phyloP scores from a whole-genome alignment of 306 rosid species.

The Trifolium fragiferum region DNA sequence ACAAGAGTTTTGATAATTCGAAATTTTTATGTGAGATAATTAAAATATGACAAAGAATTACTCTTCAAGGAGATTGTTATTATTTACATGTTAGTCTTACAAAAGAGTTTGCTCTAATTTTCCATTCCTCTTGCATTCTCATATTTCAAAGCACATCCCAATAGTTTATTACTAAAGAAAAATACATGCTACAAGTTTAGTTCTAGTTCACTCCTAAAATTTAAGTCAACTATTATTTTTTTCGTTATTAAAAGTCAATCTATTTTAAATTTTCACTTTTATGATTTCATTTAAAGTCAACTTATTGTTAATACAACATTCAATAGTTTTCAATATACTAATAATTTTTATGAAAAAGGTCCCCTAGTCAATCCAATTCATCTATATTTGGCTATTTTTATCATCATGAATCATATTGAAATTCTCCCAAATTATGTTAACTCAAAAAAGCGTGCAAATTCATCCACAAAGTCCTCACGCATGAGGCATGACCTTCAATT shows the following conservation, averaged over 20 bases:
- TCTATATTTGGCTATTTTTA: background rate
- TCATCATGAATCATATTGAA: background rate
- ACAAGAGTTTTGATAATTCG: too few relatives aligned
- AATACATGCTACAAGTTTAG: too few relatives aligned
- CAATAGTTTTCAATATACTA: background rate
- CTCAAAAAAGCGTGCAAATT: background rate
- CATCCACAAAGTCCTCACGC: background rate
- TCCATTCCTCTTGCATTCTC: background rate
- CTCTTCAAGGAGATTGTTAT: too few relatives aligned
- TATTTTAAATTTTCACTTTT: background rate
- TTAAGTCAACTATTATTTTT: background rate
- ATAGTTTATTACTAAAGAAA: too few relatives aligned
- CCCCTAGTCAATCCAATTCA: background rate
- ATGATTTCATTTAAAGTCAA: background rate
- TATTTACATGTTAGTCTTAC: background rate
- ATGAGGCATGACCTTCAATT: slow-evolving; percentile 2
- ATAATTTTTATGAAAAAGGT: background rate
- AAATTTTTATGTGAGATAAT: too few relatives aligned
- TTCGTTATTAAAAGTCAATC: background rate
- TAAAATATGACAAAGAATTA: too few relatives aligned
- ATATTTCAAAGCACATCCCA: background rate
- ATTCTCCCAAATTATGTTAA: background rate
- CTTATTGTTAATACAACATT: background rate
- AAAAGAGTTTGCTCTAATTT: background rate
- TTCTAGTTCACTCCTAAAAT: background rate